Evolutionary conservation across 225 moss, liverwort and hornwort species (phyloP), one percentile per base, ranked within the genome.

Genomic region (Lunularia cruciata): DNA sequence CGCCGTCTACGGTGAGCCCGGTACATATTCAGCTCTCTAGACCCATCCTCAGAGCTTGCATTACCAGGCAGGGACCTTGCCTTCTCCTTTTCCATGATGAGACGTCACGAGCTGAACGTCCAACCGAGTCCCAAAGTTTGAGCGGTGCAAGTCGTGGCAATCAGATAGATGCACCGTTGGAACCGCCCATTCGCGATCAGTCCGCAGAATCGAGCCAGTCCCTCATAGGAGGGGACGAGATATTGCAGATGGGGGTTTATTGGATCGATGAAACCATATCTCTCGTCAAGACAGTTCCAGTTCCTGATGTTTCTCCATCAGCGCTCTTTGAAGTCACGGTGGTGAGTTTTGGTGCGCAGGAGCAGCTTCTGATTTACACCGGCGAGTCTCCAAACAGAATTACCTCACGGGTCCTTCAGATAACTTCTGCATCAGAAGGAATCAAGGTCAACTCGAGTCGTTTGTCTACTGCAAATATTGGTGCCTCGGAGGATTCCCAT

Each of bases 1-100:
- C 62, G 8, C 60, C 79, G 7, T 67, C 54, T 26, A 75, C 83
- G 79, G 60, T 89, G 3, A 70, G 89, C 31, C 3, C 45, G 13
- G 46, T 14, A 15, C 2, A 28, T 0, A 46, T 65, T 18, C 26
- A 65, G 26, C 64, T 65, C 46, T 43, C 64, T 15, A 25, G 45
- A 5, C 45, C 64, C n/a, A 30, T 47, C 14, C 15, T 28, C 0
- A 65, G 28, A 3, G 64, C 31, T 18, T 40, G 43, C 14, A 45
- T 65, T 14, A 65, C 64, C 8, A 65, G 46, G 45, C 46, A 47
- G 19, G 64, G 64, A 18, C 64, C 64, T 65, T 65, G 64, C n/a
- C 64, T 65, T 30, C 46, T 65, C 6, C 43, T 65, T 26, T 65
- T 65, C 45, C 45, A 18, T 16, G n/a, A 31, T 9, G 5, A 27